Conservation (phyloP, 129 eudicot species). For the Centrapalus pauciflorus region DNA sequence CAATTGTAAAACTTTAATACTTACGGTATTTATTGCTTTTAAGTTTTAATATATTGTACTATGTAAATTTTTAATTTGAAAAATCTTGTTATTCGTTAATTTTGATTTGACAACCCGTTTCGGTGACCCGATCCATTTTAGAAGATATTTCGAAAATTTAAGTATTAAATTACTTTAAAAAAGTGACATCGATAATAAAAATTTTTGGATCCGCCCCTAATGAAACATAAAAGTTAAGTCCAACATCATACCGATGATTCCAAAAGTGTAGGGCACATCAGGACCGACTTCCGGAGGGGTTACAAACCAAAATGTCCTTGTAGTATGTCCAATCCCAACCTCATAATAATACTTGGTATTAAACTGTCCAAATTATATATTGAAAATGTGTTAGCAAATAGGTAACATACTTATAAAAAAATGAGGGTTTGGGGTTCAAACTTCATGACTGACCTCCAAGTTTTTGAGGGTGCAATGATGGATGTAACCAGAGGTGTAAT, state of each 20-base stretch:
- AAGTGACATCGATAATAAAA: too few species aligned
- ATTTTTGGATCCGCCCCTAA: too few species aligned
- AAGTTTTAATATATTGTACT: too few species aligned
- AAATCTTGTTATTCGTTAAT: too few species aligned
- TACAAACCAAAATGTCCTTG: constrained; percentile 35
- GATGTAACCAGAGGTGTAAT: constrained; percentile 45
- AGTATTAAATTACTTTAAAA: too few species aligned
- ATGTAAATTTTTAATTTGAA: too few species aligned
- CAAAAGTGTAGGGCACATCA: constrained; percentile 70
- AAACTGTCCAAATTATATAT: constrained; percentile 6
- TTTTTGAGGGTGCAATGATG: constrained; percentile 42
- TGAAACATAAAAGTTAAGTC: too few species aligned
- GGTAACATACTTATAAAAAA: not conserved
- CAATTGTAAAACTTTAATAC: too few species aligned
- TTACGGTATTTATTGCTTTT: too few species aligned
- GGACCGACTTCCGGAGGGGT: constrained; percentile 41
- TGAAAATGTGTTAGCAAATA: not conserved
- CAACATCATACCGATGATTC: constrained; percentile 54
- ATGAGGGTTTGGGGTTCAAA: not conserved
- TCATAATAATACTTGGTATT: constrained; percentile 33
- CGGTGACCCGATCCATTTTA: too few species aligned
- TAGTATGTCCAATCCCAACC: constrained; percentile 27
- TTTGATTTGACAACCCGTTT: too few species aligned
- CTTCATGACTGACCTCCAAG: constrained; percentile 36
- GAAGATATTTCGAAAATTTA: too few species aligned